A percentile compares a stretch with the other conserved stretches of the same genome.
phyloP scores from a whole-genome alignment of 371 early-diverging fungal genomes.

The Mucor saturninus region DNA sequence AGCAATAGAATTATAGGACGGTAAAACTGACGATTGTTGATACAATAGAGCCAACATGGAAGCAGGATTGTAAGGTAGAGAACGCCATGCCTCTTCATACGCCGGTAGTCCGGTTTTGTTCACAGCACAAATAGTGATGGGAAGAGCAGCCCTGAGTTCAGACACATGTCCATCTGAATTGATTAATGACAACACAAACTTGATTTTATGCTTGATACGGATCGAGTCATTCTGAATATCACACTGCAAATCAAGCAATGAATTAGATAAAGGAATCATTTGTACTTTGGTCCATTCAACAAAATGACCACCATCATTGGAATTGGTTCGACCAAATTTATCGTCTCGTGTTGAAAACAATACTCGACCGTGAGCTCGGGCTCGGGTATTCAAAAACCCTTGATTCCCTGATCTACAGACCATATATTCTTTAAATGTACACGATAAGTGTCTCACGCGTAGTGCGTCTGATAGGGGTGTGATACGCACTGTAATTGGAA shows the following conservation, averaged over 20 bases:
- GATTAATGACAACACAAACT: constrained; percentile 30
- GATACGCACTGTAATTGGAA: constrained; percentile 41
- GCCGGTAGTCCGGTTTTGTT: constrained; percentile 35
- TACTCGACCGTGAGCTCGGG: constrained; percentile 41
- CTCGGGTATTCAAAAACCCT: constrained; percentile 34
- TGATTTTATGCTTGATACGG: constrained; percentile 44
- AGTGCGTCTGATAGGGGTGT: constrained; percentile 37
- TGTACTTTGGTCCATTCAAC: constrained; percentile 39
- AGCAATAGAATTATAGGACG: constrained; percentile 29
- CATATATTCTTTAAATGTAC: constrained; percentile 48
- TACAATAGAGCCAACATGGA: constrained; percentile 4
- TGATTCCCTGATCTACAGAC: constrained; percentile 29
- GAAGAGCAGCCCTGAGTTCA: constrained; percentile 42
- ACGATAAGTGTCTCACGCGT: constrained; percentile 37
- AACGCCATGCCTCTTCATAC: constrained; percentile 40
- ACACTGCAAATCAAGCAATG: constrained; percentile 36
- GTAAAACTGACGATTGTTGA: not conserved
- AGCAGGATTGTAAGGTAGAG: constrained; percentile 42
- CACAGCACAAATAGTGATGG: constrained; percentile 38
- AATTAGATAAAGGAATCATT: constrained; percentile 29
- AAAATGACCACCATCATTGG: constrained; percentile 10
- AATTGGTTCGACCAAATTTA: constrained; percentile 22
- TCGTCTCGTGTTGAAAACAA: constrained; percentile 33
- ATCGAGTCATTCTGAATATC: constrained; percentile 46
- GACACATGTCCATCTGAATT: constrained; percentile 41